Percentiles rank a stretch among this genome's conserved stretches.
Evolutionary conservation across 2,329 filamentous ascomycete genomes (phyloP).

Genomic region (Macrophomina pseudophaseolina): DNA sequence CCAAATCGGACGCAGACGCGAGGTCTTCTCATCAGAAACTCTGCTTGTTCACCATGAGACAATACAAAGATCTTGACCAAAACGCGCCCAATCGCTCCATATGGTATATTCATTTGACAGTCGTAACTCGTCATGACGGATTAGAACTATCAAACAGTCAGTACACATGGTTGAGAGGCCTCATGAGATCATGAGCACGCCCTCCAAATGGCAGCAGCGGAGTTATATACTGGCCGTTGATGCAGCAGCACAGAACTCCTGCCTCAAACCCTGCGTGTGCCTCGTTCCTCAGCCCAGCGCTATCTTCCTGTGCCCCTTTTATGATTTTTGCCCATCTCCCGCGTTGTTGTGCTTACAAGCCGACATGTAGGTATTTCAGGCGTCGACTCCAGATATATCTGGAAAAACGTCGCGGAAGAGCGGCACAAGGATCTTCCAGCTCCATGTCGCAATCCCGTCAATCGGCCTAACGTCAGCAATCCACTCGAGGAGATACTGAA

Average conservation of each 20-base stretch:
- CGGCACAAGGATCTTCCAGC: slow-evolving; percentile 46
- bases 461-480: slow-evolving; percentile 61
- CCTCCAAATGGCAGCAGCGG: background rate
- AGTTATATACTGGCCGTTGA: background rate
- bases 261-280: background rate
- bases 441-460: slow-evolving; percentile 62
- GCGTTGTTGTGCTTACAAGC: background rate
- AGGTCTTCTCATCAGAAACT: background rate
- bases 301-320: background rate
- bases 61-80: too few species aligned
- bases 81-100: background rate
- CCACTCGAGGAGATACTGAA: slow-evolving; percentile 63
- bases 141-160: slow-evolving; percentile 1
- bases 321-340: background rate
- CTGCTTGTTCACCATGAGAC: background rate
- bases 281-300: background rate
- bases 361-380: background rate
- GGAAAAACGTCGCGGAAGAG: slow-evolving; percentile 25
- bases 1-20: background rate
- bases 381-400: background rate
- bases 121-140: background rate
- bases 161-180: background rate
- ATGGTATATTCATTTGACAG: background rate
- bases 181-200: background rate
- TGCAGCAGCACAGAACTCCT: background rate